Evolutionary conservation across 2,329 filamentous ascomycete species (phyloP).

Genomic region (Cordyceps farinosa): DNA sequence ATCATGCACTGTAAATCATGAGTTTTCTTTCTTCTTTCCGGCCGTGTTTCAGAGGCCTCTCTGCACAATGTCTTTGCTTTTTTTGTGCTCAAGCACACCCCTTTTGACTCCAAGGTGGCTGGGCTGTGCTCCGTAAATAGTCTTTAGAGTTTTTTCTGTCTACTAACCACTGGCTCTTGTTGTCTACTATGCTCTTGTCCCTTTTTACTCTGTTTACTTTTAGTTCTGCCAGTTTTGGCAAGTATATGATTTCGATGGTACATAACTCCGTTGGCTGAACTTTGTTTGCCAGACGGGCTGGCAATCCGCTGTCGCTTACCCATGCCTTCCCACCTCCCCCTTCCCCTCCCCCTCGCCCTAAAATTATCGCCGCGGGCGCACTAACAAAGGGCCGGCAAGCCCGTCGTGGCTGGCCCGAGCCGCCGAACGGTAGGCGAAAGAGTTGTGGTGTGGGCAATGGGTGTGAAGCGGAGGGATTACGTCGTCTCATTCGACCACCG

Average conservation of each 20-base stretch:
- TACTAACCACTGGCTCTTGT: too few relatives aligned
- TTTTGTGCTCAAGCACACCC: background rate
- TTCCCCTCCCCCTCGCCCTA: too few relatives aligned
- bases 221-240: too few relatives aligned
- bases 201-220: too few relatives aligned
- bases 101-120: background rate
- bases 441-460: background rate
- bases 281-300: background rate
- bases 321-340: too few relatives aligned
- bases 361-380: too few relatives aligned
- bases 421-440: background rate
- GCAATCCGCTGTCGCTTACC: background rate
- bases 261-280: too few relatives aligned
- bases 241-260: too few relatives aligned
- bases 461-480: background rate
- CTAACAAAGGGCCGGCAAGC: background rate
- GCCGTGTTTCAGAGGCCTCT: slow-evolving; percentile 10
- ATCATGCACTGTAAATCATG: too few relatives aligned
- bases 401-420: background rate
- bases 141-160: background rate
- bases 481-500: background rate
- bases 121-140: background rate
- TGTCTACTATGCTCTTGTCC: too few relatives aligned
- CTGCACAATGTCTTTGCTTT: slow-evolving; percentile 8
- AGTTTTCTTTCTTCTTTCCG: background rate